Conservation (phyloP, 352 stramenopile species). For the Globisporangium acanthophoron region DNA sequence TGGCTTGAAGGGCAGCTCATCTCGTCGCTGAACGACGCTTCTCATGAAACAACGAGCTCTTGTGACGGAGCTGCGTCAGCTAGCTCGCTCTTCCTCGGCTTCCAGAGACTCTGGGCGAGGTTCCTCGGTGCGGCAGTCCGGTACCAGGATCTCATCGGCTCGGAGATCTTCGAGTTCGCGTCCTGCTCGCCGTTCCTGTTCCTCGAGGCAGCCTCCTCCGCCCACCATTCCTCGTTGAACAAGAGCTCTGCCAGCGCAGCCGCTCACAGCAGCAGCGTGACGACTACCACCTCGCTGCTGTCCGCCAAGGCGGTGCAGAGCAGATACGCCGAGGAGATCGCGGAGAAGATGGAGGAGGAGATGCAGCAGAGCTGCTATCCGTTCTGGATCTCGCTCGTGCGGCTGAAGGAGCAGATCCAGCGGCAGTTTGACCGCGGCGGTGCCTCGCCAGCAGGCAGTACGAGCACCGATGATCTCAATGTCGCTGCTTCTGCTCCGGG, state of each 20-base stretch:
- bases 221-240: not conserved
- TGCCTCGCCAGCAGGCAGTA: not conserved
- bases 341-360: slow-evolving; percentile 40
- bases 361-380: slow-evolving; percentile 33
- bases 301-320: slow-evolving; percentile 25
- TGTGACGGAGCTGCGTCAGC: not conserved
- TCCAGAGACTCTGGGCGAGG: slow-evolving; percentile 25
- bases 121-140: slow-evolving; percentile 19
- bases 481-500: not conserved
- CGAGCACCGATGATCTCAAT: not conserved
- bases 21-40: not conserved
- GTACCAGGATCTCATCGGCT: slow-evolving; percentile 33
- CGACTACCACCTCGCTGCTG: not conserved
- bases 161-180: slow-evolving; percentile 46
- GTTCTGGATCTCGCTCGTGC: slow-evolving; percentile 35
- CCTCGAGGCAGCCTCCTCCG: slow-evolving; percentile 1
- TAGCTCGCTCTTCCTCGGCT: slow-evolving; percentile 13
- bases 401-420: slow-evolving; percentile 29
- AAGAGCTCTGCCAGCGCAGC: not conserved
- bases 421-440: slow-evolving; percentile 14
- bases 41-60: not conserved
- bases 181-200: slow-evolving; percentile 37
- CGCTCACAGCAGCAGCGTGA: not conserved
- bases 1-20: slow-evolving; percentile 26
- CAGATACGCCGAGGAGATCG: slow-evolving; percentile 44